Evolutionary conservation across 805 yeast genomes (phyloP).

Genomic region (Starmerella potacharoeniae): DNA sequence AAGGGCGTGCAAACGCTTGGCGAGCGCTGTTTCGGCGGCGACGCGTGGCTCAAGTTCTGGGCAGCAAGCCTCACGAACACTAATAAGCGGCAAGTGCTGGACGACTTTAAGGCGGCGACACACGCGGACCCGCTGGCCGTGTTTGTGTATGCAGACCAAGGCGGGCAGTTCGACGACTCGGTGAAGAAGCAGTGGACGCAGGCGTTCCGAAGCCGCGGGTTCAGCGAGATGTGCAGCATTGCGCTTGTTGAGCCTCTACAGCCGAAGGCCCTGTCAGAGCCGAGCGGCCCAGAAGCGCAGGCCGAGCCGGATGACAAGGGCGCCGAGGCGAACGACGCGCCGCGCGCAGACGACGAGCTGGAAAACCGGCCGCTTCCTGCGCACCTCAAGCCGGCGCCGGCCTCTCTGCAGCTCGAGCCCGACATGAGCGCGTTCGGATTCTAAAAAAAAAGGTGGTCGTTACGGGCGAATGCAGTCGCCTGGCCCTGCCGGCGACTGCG

Average conservation of each 20-base stretch:
- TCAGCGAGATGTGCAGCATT: background rate
- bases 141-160: background rate
- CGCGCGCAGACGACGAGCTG: slow-evolving; percentile 28
- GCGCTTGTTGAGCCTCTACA: background rate
- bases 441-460: slow-evolving; percentile 23
- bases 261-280: background rate
- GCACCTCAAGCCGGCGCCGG: slow-evolving; percentile 35
- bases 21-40: slow-evolving; percentile 16
- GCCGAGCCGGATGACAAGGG: background rate
- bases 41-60: slow-evolving; percentile 10
- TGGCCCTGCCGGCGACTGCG: no score
- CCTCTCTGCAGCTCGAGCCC: slow-evolving; percentile 53
- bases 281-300: background rate
- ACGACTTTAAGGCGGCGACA: background rate
- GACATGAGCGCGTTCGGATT: slow-evolving; percentile 66
- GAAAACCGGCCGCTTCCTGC: slow-evolving; percentile 32
- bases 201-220: background rate
- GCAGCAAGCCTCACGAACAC: slow-evolving; percentile 22
- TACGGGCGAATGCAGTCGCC: no score
- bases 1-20: slow-evolving; percentile 38
- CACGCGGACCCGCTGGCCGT: background rate
- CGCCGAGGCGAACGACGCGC: background rate
- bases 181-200: background rate
- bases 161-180: slow-evolving; percentile 1
- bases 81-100: background rate